phyloP scores from a whole-genome alignment of 495 filamentous ascomycete species.

The Xanthoparmelia taractica region DNA sequence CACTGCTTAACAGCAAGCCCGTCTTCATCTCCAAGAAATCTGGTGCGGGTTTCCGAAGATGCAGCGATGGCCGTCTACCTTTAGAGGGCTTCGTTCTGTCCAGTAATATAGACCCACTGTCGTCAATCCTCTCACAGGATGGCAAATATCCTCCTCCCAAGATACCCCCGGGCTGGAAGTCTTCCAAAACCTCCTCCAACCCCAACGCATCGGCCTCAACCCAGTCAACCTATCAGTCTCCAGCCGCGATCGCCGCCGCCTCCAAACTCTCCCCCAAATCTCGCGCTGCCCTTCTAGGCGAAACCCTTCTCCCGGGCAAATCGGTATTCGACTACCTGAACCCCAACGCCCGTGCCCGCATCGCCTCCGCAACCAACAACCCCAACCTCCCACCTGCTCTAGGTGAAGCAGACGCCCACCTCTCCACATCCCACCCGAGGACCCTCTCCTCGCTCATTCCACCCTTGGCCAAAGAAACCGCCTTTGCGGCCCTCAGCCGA shows the following conservation, averaged over 20 bases:
- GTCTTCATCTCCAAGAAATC: slow-evolving; percentile 73
- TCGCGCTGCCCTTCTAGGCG: slow-evolving; percentile 74
- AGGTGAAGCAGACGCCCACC: slow-evolving; percentile 55
- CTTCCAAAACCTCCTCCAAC: slow-evolving; percentile 44
- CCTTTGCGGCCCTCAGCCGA: slow-evolving; percentile 65
- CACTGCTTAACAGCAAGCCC: slow-evolving; percentile 59
- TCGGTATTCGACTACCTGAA: slow-evolving; percentile 95
- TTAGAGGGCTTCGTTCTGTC: slow-evolving; percentile 80
- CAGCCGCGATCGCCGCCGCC: slow-evolving; percentile 64
- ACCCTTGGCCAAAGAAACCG: slow-evolving; percentile 62
- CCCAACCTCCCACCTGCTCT: slow-evolving; percentile 67
- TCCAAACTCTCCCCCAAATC: slow-evolving; percentile 71
- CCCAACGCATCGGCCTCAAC: slow-evolving; percentile 27
- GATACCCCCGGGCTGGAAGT: slow-evolving; percentile 71
- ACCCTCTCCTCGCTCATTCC: slow-evolving; percentile 63
- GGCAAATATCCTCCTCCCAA: slow-evolving; percentile 65
- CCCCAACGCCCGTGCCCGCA: slow-evolving; percentile 65
- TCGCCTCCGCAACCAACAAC: slow-evolving; percentile 69
- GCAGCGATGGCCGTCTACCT: slow-evolving; percentile 80
- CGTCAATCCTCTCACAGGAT: slow-evolving; percentile 44
- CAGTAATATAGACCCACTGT: slow-evolving; percentile 43
- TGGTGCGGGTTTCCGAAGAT: slow-evolving; percentile 59
- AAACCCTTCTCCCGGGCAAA: slow-evolving; percentile 76
- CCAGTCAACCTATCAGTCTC: slow-evolving; percentile 51
- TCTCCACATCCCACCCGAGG: slow-evolving; percentile 51